Base-by-base conservation (phyloP, 495 filamentous ascomycete species). In the Rhizodiscina lignyota region DNA sequence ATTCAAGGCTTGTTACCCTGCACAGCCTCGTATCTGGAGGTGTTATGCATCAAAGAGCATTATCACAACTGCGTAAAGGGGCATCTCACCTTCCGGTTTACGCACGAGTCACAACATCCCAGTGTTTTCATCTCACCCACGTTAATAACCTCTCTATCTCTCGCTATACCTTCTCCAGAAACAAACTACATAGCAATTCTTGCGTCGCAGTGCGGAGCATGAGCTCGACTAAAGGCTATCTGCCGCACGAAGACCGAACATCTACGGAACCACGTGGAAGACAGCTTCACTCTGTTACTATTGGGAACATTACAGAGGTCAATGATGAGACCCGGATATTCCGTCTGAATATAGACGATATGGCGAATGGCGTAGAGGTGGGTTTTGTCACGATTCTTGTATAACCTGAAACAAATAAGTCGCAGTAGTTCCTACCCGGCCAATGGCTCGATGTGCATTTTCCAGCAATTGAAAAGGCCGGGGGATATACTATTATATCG, bases 371-470 rank as follows among this genome's bases (percentile, higher is more conserved):
- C 19, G 40, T 50, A 28, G 27, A 39, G 20, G 49, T 52, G 36
- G 28, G 12, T 24, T 6, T 11, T 18, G 67, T 68, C 21, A 60
- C 31, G 28, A 40, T 33, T 18, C 20, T 12, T 36, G 27, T 13
- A 8, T 27, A 6, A 6, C 13, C 24, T 27, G 6, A 8, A 13
- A 42, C 23, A 29, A 34, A 37, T 30, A 20, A 37, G 34, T 34
- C 24, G 24, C 11, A 36, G 40, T 35, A 74, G 69, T 89, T 87
- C 54, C 59, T 76, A 19, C 77, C 86, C 1, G 86, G 86, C 22
- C 86, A 94, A 65, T 94, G 84, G 84, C 65, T 94, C 35, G 86
- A 94, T 50, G 72, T 86, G 4, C 71, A 81, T 47, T 63, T 79
- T 32, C 79, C 82, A 0, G 55, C 56, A 19, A 58, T 79, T 30